Conservation (phyloP, 345 rosid species). For the Eucalyptus cladocalyx region DNA sequence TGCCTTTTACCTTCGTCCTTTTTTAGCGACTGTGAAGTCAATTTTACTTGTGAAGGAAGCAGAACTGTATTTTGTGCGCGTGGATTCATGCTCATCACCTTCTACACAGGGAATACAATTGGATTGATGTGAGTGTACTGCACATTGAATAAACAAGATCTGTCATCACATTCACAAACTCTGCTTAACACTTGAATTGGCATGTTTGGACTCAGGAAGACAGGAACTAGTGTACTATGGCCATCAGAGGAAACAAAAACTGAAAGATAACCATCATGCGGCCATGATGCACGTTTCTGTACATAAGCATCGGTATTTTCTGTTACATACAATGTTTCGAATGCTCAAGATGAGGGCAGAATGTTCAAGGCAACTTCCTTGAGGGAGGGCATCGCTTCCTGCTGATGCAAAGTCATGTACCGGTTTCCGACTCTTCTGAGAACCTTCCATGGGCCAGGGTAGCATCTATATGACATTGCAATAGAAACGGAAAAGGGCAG, state of each 20-base stretch:
- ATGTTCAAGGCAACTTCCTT: constrained; percentile 84
- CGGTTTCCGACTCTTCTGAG: constrained; percentile 34
- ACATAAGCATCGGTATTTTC: neutral
- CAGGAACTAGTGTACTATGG: neutral
- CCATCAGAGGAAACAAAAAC: neutral
- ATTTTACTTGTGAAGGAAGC: neutral
- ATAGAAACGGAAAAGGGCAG: neutral
- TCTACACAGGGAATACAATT: neutral
- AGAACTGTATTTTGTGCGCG: neutral
- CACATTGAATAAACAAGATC: neutral
- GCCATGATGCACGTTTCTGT: neutral
- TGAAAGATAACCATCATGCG: neutral
- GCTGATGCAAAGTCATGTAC: constrained; percentile 52
- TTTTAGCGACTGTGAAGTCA: neutral
- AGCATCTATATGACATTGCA: constrained; percentile 31
- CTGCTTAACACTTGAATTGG: neutral
- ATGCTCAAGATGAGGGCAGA: constrained; percentile 53
- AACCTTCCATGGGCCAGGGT: constrained; percentile 94
- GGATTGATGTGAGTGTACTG: neutral
- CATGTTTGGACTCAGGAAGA: neutral
- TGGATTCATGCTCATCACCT: neutral
- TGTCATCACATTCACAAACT: neutral
- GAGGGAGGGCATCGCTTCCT: constrained; percentile 78
- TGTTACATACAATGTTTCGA: neutral
- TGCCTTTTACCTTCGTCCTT: neutral